These are phyloP conservation scores for Silene latifolia DNA, from an alignment of 148 eudicot genomes.

Conservation along the genomic window DNA sequence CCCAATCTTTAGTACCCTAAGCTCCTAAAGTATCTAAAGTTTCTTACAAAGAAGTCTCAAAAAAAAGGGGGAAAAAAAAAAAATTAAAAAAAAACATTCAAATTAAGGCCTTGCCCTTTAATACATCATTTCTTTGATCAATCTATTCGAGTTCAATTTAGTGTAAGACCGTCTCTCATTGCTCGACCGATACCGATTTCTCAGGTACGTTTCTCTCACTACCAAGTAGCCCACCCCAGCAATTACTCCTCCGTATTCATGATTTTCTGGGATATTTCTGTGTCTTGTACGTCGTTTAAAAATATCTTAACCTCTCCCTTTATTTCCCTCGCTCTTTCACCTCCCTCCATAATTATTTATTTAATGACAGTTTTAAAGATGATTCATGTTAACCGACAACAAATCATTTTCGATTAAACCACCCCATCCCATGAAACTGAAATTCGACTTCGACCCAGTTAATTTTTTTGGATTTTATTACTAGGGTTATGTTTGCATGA, in stretches of 20 bases:
- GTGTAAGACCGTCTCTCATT: neutral
- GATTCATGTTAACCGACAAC: too few species aligned
- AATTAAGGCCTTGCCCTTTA: neutral
- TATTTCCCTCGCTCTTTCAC: neutral
- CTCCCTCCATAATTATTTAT: neutral
- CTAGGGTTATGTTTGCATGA: constrained; percentile 8
- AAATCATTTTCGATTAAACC: too few species aligned
- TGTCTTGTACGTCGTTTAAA: neutral
- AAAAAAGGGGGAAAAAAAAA: neutral
- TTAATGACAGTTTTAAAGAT: too few species aligned
- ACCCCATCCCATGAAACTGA: neutral
- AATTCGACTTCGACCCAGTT: constrained; percentile 11
- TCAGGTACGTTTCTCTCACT: constrained; percentile 16
- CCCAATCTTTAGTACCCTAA: neutral
- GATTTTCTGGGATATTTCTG: constrained; percentile 1
- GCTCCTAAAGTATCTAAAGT: neutral
- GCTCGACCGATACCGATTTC: neutral
- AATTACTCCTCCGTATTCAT: constrained; percentile 12
- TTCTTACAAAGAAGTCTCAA: neutral
- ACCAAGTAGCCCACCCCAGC: neutral
- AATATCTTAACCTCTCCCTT: neutral
- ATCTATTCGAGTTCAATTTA: too few species aligned
- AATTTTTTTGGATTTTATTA: neutral
- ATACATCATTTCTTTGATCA: neutral
- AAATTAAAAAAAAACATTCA: neutral